phyloP scores from a whole-genome alignment of 768 basidiomycete species.

The Mycena epipterygia region DNA sequence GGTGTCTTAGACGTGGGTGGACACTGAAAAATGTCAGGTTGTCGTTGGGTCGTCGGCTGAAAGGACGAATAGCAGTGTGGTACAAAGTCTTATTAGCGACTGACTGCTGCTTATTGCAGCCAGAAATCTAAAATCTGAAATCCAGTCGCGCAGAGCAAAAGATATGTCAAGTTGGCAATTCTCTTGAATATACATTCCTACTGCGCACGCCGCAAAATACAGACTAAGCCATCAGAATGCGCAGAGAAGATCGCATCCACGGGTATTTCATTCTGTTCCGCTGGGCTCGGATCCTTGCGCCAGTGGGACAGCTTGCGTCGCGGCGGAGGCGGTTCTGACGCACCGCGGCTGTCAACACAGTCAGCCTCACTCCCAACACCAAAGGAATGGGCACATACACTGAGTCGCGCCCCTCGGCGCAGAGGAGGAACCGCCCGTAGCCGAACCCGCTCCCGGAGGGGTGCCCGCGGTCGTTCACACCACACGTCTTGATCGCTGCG shows the following conservation, averaged over 20 bases:
- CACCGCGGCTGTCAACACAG: neutral
- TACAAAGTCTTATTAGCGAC: too few species aligned
- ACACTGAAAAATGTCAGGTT: too few species aligned
- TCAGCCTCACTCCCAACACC: neutral
- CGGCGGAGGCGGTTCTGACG: neutral
- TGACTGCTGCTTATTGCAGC: too few species aligned
- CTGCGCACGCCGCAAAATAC: slow-evolving; percentile 73
- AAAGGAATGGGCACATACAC: slow-evolving; percentile 54
- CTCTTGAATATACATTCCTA: too few species aligned
- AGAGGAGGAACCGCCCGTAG: slow-evolving; percentile 77
- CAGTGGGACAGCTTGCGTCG: neutral
- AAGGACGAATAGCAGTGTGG: too few species aligned
- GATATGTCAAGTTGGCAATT: too few species aligned
- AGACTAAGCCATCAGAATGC: slow-evolving; percentile 87
- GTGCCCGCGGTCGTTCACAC: slow-evolving; percentile 86
- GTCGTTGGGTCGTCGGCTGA: too few species aligned
- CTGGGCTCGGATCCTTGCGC: neutral
- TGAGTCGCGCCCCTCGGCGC: slow-evolving; percentile 73
- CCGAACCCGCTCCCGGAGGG: slow-evolving; percentile 90
- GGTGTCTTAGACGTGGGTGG: too few species aligned
- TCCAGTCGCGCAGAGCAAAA: too few species aligned
- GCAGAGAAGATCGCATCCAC: slow-evolving; percentile 90
- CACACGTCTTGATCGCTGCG: slow-evolving; percentile 84
- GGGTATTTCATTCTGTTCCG: too few species aligned
- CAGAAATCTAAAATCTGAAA: too few species aligned